Conservation (phyloP, 345 rosid species). For the Aquilaria sinensis region DNA sequence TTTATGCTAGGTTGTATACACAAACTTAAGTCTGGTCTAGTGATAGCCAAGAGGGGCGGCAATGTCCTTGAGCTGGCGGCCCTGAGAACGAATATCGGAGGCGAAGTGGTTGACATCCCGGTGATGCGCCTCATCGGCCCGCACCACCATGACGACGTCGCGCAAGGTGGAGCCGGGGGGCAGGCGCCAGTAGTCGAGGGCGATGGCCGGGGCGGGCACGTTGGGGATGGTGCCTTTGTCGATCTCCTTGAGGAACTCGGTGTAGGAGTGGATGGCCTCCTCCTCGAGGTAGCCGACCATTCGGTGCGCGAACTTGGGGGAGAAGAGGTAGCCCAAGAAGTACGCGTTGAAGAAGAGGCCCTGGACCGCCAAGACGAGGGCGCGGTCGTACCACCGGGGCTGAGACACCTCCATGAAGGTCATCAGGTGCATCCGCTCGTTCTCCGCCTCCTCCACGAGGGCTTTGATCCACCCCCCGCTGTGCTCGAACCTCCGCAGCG, state of each 20-base stretch:
- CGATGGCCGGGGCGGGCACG: slow-evolving; percentile 80
- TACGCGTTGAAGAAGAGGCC: slow-evolving; percentile 79
- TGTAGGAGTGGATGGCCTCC: slow-evolving; percentile 80
- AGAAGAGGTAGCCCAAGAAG: slow-evolving; percentile 57
- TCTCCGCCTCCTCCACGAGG: slow-evolving; percentile 77
- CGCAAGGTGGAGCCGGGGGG: slow-evolving; percentile 49
- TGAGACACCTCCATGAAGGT: slow-evolving; percentile 76
- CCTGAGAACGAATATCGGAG: slow-evolving; percentile 69
- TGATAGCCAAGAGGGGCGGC: slow-evolving; percentile 73
- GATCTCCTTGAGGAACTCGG: slow-evolving; percentile 74
- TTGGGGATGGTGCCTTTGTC: slow-evolving; percentile 69
- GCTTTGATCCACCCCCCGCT: slow-evolving; percentile 89
- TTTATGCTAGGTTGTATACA: no score
- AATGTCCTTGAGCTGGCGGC: slow-evolving; percentile 54
- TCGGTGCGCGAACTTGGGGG: slow-evolving; percentile 78
- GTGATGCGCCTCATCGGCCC: slow-evolving; percentile 84
- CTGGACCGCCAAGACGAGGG: slow-evolving; percentile 60
- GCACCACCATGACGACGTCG: slow-evolving; percentile 60
- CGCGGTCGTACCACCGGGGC: slow-evolving; percentile 79
- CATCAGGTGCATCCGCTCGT: slow-evolving; percentile 89
- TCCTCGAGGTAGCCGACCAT: slow-evolving; percentile 81
- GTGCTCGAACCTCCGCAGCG: slow-evolving; percentile 62
- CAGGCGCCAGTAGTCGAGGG: slow-evolving; percentile 75
- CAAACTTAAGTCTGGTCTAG: slow-evolving; percentile 11
- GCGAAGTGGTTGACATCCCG: slow-evolving; percentile 87